Conservation (phyloP, 176 grass and related monocot genomes). For the Bromus sterilis region DNA sequence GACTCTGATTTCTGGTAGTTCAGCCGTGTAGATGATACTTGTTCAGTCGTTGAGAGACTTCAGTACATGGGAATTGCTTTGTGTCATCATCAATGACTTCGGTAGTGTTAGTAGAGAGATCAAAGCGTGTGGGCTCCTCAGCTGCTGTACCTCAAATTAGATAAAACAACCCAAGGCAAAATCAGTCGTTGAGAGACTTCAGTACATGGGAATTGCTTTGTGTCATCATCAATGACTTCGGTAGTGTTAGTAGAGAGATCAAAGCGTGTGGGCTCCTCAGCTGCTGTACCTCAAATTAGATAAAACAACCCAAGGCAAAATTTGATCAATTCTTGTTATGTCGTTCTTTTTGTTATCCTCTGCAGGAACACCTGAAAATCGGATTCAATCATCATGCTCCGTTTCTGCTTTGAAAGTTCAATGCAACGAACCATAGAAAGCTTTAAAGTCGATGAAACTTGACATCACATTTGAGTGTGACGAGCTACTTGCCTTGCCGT, state of each 20-base stretch:
- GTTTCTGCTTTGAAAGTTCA: background rate
- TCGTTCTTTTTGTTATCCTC: background rate
- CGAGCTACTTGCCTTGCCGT: too few relatives aligned
- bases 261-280: background rate
- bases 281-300: background rate
- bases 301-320: constrained; percentile 1
- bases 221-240: background rate
- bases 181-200: background rate
- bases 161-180: too few relatives aligned
- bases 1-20: background rate
- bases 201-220: background rate
- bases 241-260: background rate
- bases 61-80: background rate
- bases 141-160: background rate
- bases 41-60: background rate
- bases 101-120: background rate
- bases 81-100: background rate
- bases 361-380: background rate
- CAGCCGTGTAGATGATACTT: constrained; percentile 4
- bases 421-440: background rate
- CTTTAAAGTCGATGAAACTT: background rate
- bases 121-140: background rate
- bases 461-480: too few relatives aligned
- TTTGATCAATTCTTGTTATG: constrained; percentile 28
- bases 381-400: background rate